phyloP scores from a whole-genome alignment of 208 protist genomes.

The Balamuthia mandrillaris region DNA sequence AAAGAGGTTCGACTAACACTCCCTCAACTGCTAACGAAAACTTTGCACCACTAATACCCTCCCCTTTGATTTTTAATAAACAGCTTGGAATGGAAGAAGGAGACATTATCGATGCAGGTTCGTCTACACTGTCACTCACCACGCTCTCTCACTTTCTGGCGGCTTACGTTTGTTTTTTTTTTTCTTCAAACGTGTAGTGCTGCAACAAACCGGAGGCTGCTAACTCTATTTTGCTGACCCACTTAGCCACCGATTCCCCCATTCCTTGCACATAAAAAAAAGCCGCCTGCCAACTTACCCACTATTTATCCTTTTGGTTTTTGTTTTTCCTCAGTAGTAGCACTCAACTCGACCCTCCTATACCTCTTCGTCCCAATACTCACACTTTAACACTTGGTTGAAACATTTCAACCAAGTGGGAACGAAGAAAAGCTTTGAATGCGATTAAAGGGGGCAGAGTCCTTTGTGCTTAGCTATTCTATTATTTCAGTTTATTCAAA shows the following conservation, averaged over 20 bases:
- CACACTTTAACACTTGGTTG: too few species aligned
- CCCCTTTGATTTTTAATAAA: background rate
- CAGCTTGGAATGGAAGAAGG: constrained; percentile 63
- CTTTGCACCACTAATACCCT: background rate
- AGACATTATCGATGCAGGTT: constrained; percentile 56
- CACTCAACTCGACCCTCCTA: background rate
- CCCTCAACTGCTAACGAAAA: background rate
- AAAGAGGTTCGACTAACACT: constrained; percentile 72
- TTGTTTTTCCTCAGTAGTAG: background rate
- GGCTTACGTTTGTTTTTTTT: background rate
- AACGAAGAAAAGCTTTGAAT: too few species aligned
- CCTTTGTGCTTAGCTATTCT: too few species aligned
- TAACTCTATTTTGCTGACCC: background rate
- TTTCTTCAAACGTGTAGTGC: background rate
- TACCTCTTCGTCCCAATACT: background rate
- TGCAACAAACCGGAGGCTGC: constrained; percentile 49
- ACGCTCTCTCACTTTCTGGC: background rate
- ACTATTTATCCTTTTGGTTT: background rate
- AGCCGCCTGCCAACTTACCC: background rate
- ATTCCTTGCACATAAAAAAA: background rate
- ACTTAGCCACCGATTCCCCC: too few species aligned
- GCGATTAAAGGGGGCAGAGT: too few species aligned
- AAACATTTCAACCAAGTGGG: too few species aligned
- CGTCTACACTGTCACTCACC: background rate
- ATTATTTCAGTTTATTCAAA: too few species aligned